Evolutionary conservation across 1,284 basidiomycete species (phyloP), one percentile per base, ranked within the genome.

Genomic region (Termitomyces sp.): DNA sequence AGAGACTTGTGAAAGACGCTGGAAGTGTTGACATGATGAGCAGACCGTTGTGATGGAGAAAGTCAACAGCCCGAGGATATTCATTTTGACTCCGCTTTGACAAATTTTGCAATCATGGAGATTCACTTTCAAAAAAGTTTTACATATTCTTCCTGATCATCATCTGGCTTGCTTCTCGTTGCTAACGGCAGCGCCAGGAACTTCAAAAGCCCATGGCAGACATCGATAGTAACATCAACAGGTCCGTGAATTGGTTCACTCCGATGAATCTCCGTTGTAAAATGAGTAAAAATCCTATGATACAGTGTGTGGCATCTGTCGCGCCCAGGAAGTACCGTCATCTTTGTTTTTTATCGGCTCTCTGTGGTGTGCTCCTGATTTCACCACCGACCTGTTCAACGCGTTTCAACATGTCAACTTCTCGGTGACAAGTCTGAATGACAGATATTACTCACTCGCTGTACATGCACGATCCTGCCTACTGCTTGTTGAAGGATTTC

Each of bases 1-100:
- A 88, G 1, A 84, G 60, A 54, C 83, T 83, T 5, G 70, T 79
- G 57, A 87, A 80, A 5, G 71, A 67, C 3, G 76, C 53, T 5
- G 83, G 80, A 16, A 85, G 70, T 24, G 28, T 50, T 14, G 58
- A 52, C 53, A 54, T 55, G 16, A 5, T 21, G 19, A 34, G 28
- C 41, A 44, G n/a, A 34, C 16, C 14, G 19, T 21, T 16, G n/a
- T 26, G 44, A 43, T 45, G 19, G 19, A 21, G 31, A 3, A 35
- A 24, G 19, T 21, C 13, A 4, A 33, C 43, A 45, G 43, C 14
- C 5, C 8, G 11, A 31, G 2, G 7, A 9, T 3, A 30, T 7
- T 8, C 28, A 30, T n/a, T 4, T 3, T 24, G 7, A 41, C 24
- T 42, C 24, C n/a, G 40, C 39, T 30, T 7, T 30, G n/a, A n/a